Base-by-base conservation (phyloP, 139 green algal species). In the Micractinium sp. region DNA sequence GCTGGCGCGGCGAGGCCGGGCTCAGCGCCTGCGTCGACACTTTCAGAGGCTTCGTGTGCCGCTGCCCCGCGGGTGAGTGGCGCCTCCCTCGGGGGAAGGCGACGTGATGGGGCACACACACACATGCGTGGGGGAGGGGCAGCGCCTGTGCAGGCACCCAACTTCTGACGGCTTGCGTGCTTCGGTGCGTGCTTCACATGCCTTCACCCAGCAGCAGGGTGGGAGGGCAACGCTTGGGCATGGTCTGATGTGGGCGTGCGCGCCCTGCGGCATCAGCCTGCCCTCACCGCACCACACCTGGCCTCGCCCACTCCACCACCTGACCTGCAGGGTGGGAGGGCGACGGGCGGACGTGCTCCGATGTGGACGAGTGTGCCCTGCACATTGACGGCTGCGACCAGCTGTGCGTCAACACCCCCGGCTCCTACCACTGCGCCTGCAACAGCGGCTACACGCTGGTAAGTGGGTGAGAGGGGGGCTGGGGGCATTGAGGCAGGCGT, bases 11-110 rank as follows among this genome's bases (percentile, higher is more conserved):
- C 19, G 47, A 33, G 1, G 82, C 61, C 20, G 74, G n/a, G 29
- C 60, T 87, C 22, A 90, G 41, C 63, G 94, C 94, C 27, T 97
- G 95, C 89, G 81, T 92, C 60, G 95, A 97, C 92, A 97, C 95
- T 1, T 97, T 97, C 89, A 80, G 95, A 14, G 95, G 94, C 36
- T 93, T 91, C n/a, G 75, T 93, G 23, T 97, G 95, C 88, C 63
- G 75, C 47, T 89, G 85, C 74, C 85, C 84, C 29, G 7, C 73
- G 61, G 85, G 85, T 89, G 67, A 23, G 82, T 23, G 0, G 33
- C n/a, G 25, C 18, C 9, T 41, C 2, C 7, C 47, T 56, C 9
- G 47, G 47, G 47, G 47, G 47, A 16, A 9, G 47, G 47, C 47
- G 9, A 56, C 47, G n/a, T n/a, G n/a, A n/a, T n/a, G n/a, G n/a